Base-by-base conservation (phyloP, 2,329 filamentous ascomycete genomes). In the Septoria petroselini region DNA sequence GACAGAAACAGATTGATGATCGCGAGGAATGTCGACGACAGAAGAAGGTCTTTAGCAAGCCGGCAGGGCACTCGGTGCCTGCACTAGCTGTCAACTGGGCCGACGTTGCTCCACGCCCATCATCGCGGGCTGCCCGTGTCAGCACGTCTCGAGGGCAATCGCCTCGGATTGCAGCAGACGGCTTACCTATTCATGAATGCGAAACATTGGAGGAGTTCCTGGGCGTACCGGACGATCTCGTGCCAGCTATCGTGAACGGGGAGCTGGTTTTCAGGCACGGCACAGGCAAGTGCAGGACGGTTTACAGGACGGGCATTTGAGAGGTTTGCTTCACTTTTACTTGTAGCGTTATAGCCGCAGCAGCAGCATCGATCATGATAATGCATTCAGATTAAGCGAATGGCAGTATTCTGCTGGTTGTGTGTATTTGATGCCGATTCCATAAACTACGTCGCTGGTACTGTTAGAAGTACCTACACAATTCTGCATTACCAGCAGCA, bases 251-350 rank as follows among this genome's bases (percentile, higher is more conserved):
- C 7, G 21, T 43, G 2, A 44, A 55, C 3, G 35, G 21, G 12
- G 15, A 55, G 23, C 30, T 58, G 29, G 52, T 42, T 23, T 57
- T 44, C 21, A 34, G 44, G 27, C 52, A 46, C 37, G 11, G 14
- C 5, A 25, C 35, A 15, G 43, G 48, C 4, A 47, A 30, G 8
- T 35, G 21, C 18, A 45, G 54, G 31, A 44, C 29, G 11, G 38
- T 57, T 14, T 57, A 50, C 30, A 50, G 37, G 38, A 50, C 49
- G 21, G 41, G 41, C 11, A 49, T 57, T 17, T 54, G 42, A 54
- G 5, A 23, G n/a, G n/a, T n/a, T n/a, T n/a, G n/a, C n/a, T n/a
- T n/a, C n/a, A n/a, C n/a, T 14, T 23, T 19, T 9, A 27, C 23
- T 38, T 5, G 21, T 19, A 19, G 7, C 34, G 6, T 38, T 38